Percentiles rank a stretch among this genome's conserved stretches.
These are phyloP conservation scores for Solanum acaule DNA, from an alignment of 257 asterid genomes.

Conservation along the genomic window DNA sequence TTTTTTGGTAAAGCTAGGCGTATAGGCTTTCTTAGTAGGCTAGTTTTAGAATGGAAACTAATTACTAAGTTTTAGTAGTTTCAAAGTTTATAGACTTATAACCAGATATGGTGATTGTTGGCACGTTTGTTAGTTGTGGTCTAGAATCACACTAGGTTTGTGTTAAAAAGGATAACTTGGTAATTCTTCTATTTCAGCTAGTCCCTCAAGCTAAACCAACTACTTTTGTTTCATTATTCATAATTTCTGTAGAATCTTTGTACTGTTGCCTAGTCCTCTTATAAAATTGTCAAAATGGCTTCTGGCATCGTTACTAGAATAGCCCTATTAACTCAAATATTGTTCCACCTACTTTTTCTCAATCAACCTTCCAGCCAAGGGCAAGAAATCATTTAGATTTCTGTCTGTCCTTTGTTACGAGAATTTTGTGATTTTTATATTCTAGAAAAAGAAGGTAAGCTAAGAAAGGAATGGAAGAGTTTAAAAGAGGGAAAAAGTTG, in stretches of 20 bases:
- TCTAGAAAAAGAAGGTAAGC: background rate
- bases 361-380: background rate
- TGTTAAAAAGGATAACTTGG: background rate
- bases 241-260: background rate
- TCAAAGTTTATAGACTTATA: background rate
- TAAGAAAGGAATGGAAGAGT: background rate
- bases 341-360: background rate
- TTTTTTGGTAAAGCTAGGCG: background rate
- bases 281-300: background rate
- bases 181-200: background rate
- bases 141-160: background rate
- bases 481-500: background rate
- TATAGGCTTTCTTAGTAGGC: background rate
- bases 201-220: background rate
- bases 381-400: background rate
- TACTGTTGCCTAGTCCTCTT: background rate
- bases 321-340: background rate
- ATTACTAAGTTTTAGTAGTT: background rate
- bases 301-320: background rate
- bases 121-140: background rate
- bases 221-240: background rate
- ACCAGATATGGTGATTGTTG: background rate
- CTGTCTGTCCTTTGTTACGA: background rate
- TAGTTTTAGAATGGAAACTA: background rate
- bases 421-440: background rate